Conservation (phyloP, 2,329 filamentous ascomycete genomes). For the Penicillium sp. region DNA sequence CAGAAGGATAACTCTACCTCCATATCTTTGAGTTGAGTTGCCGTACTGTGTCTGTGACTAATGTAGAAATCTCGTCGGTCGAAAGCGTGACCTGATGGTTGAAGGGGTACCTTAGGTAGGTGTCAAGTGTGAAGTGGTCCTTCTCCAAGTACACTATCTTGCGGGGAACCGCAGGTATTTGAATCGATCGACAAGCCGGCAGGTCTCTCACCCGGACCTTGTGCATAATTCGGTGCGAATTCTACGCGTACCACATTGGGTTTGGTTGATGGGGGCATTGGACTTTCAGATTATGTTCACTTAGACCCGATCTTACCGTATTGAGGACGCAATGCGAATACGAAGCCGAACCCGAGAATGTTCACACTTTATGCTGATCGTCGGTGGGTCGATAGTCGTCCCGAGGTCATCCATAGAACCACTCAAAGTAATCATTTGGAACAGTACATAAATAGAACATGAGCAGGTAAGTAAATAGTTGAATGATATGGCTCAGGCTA, state of each 20-base stretch:
- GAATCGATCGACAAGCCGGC: not conserved
- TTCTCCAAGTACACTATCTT: not conserved
- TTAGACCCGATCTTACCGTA: not conserved
- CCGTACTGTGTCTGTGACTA: not conserved
- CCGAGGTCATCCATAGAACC: not conserved
- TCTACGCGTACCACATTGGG: not conserved
- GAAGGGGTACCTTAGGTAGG: not conserved
- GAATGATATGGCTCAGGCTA: too few relatives aligned
- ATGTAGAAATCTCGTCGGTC: not conserved
- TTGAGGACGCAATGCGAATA: conserved; percentile 1
- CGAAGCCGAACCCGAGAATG: conserved; percentile 9
- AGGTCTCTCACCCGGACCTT: not conserved
- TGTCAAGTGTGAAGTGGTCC: too few relatives aligned
- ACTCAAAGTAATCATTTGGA: too few relatives aligned
- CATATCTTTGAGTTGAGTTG: conserved; percentile 2
- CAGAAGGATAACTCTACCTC: conserved; percentile 11
- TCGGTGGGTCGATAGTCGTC: not conserved
- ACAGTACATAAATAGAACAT: too few relatives aligned
- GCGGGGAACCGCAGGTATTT: not conserved
- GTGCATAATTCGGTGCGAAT: conserved; percentile 23
- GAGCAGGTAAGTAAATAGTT: too few relatives aligned
- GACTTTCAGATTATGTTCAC: not conserved
- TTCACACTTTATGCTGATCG: not conserved
- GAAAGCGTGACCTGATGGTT: not conserved
- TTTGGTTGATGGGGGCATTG: not conserved